Base-by-base conservation (phyloP, 2,329 filamentous ascomycete species). In the Dichotomopilus funicola region DNA sequence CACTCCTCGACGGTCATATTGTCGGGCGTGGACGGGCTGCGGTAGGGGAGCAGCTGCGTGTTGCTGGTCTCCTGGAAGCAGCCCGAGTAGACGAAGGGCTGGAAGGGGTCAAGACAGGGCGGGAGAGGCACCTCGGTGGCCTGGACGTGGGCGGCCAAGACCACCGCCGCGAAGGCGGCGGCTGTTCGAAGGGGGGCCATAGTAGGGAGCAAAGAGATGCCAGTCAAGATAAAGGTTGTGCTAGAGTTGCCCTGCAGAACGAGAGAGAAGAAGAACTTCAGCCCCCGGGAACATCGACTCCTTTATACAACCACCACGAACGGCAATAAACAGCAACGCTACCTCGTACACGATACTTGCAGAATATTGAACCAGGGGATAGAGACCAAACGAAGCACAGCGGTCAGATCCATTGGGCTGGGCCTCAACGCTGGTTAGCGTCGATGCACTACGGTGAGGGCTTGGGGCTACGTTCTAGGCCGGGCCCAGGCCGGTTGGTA, bases 1-100 rank as follows among this genome's bases (percentile, higher is more conserved):
- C 77, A 80, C 61, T 68, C 70, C 67, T 78, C 73, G 36, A 76
- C 69, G 1, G 76, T 79, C 73, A 77, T 78, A 62, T 69, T 66
- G 31, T 55, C 42, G 46, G 37, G 36, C 5, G 53, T 4, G 9
- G 31, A 35, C 0, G 66, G 65, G 56, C 72, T 76, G 53, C 72
- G 73, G 64, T 74, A 74, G 59, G 68, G 67, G 42, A 79, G 72
- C 10, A 73, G 68, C 33, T 64, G 64, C 1, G 63, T 61, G 35
- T 57, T 65, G 35, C 68, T 69, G 33, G 52, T 43, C 49, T 78
- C 75, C 54, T 68, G 59, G 66, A 71, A 79, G 66, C 77, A 79
- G 46, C 77, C 77, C n/a, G 70, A 66, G 63, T 73, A 75, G 53
- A 74, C 69, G 59, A 75, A 79, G 1, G 77, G 76, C 59, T 73